Conservation (phyloP, 352 stramenopile species). For the Phytophthora sansomeana region DNA sequence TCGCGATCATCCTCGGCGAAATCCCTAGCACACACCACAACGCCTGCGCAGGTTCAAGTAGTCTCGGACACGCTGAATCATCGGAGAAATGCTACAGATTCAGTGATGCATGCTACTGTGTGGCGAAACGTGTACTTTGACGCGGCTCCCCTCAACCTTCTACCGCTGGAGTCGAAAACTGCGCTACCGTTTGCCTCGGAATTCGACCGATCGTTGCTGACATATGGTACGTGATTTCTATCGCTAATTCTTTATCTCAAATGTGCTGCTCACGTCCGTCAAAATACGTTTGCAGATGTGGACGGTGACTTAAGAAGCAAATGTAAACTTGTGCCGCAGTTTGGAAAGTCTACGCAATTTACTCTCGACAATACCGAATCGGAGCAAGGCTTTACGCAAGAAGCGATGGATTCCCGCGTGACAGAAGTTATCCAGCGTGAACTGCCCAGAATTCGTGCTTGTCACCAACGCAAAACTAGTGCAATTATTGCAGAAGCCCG, state of each 20-base stretch:
- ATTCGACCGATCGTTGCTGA: slow-evolving; percentile 43
- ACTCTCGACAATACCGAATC: slow-evolving; percentile 14
- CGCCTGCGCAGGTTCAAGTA: slow-evolving; percentile 14
- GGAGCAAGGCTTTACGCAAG: slow-evolving; percentile 37
- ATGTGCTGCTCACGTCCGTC: slow-evolving; percentile 9
- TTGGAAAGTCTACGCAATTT: slow-evolving; percentile 53
- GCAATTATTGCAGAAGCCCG: slow-evolving; percentile 56
- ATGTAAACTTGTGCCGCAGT: slow-evolving; percentile 53
- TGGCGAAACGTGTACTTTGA: slow-evolving; percentile 59
- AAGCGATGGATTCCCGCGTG: slow-evolving; percentile 59
- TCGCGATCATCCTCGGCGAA: slow-evolving; percentile 30
- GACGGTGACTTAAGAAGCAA: slow-evolving; percentile 52
- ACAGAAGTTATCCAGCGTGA: slow-evolving; percentile 49
- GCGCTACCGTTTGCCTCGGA: slow-evolving; percentile 38
- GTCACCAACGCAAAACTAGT: slow-evolving; percentile 59
- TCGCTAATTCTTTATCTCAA: not conserved
- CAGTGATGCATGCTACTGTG: slow-evolving; percentile 56
- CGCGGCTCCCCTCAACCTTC: slow-evolving; percentile 40
- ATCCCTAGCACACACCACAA: slow-evolving; percentile 3
- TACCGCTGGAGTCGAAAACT: slow-evolving; percentile 28
- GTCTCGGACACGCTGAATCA: slow-evolving; percentile 43
- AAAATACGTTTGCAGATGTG: slow-evolving; percentile 42
- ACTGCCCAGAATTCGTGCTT: slow-evolving; percentile 54
- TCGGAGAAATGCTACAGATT: slow-evolving; percentile 40
- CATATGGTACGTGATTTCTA: slow-evolving; percentile 46